Base-by-base conservation (phyloP, 2,329 filamentous ascomycete species). In the Catunica adiposa region DNA sequence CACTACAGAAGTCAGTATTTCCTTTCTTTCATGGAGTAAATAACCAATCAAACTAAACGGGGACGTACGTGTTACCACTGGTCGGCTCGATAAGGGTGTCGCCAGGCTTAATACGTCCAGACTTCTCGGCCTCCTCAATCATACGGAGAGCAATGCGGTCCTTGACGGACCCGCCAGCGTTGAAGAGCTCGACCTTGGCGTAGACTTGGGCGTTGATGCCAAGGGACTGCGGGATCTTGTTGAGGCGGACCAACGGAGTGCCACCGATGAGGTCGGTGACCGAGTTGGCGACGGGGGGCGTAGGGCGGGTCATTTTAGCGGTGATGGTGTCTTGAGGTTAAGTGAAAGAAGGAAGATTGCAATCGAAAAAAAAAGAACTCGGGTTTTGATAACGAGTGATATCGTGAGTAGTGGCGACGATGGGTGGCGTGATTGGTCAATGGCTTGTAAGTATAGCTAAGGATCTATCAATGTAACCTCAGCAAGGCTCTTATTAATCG, bases 11-110 rank as follows among this genome's bases (percentile, higher is more conserved):
- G 22, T 22, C n/a, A 55, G 34, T 20, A 20, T 7, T 3, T n/a
- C 14, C 50, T 53, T 56, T 53, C 44, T 25, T 47, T 20, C n/a
- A 15, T 26, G 15, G 40, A n/a, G n/a, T n/a, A 2, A 22, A 44
- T 6, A 17, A 17, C 40, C 20, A n/a, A 44, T n/a, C 11, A n/a
- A 20, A 4, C 11, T 34, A 34, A 5, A 11, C 5, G 11, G 29
- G 5, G 29, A 66, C 72, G 53, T 66, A 76, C 74, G 92, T 98
- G 69, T 98, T 98, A 56, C 92, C 92, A 65, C 88, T 95, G 51
- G 92, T 98, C 8, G 92, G 92, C 77, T 98, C 92, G 66, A 98
- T 98, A 64, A 98, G 73, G 54, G 89, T 97, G 70, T 97, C 89
- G 56, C 90, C 92, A 26, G 92, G 92, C 77, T 92, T 96, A 71